phyloP scores from a whole-genome alignment of 306 rosid species.

The Psophocarpus tetragonolobus region DNA sequence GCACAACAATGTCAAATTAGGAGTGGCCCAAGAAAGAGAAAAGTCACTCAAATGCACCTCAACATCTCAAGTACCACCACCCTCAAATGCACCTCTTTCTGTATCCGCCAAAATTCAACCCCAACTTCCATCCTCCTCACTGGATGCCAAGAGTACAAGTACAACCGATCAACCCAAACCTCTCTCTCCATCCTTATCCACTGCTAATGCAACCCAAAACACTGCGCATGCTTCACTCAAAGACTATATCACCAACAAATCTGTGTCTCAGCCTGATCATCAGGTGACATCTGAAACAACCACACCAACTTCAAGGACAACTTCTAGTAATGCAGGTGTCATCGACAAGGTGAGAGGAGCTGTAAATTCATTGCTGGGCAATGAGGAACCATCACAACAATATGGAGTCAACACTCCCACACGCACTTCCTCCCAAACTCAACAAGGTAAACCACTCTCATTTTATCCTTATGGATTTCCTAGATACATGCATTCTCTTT shows the following conservation, averaged over 20 bases:
- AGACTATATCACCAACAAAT: slow-evolving; percentile 48
- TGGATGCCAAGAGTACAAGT: no score
- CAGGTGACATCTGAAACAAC: slow-evolving; percentile 41
- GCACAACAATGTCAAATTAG: slow-evolving; percentile 23
- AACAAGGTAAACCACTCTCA: slow-evolving; percentile 44
- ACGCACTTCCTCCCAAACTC: slow-evolving; percentile 41
- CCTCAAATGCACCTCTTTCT: slow-evolving; percentile 41
- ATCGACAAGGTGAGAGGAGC: slow-evolving; percentile 75
- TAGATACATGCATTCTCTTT: not conserved
- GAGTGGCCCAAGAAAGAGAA: slow-evolving; percentile 30
- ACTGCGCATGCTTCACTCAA: slow-evolving; percentile 60
- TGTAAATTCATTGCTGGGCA: slow-evolving; percentile 63
- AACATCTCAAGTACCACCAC: slow-evolving; percentile 9
- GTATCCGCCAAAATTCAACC: slow-evolving; percentile 53
- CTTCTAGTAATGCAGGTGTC: slow-evolving; percentile 46
- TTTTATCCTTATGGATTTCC: not conserved
- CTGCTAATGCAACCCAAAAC: slow-evolving; percentile 13
- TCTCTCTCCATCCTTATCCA: no score
- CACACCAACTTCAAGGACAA: slow-evolving; percentile 51
- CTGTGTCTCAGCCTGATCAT: slow-evolving; percentile 55
- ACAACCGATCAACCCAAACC: no score
- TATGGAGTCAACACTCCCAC: slow-evolving; percentile 32
- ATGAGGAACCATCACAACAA: slow-evolving; percentile 46
- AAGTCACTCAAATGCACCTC: slow-evolving; percentile 21
- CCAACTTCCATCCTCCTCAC: not conserved